A percentile compares a stretch with the other conserved stretches of the same genome.
phyloP scores from a whole-genome alignment of 768 basidiomycete genomes.

The Mycena albidolilacea region DNA sequence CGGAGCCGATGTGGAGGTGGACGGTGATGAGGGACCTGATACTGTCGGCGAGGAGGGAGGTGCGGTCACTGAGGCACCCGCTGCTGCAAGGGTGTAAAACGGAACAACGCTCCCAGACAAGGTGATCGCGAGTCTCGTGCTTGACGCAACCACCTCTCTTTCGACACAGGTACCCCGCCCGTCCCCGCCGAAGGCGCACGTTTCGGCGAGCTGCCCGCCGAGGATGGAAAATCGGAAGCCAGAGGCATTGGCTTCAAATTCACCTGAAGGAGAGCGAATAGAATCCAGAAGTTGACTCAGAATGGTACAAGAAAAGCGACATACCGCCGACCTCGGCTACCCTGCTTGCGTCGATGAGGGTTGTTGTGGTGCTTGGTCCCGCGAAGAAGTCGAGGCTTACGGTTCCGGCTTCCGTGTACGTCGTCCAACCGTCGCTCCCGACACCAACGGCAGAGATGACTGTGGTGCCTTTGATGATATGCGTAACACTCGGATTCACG shows the following conservation, averaged over 20 bases:
- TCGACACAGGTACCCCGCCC: no score
- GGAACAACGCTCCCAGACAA: no score
- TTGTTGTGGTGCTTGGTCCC: neutral
- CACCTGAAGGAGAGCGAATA: neutral
- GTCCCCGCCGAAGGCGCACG: no score
- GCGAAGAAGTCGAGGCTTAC: neutral
- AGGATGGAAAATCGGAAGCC: neutral
- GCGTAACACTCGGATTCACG: neutral
- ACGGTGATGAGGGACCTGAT: no score
- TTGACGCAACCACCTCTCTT: no score
- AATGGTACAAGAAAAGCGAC: neutral
- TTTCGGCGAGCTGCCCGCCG: neutral
- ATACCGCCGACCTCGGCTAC: neutral
- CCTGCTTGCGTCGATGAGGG: neutral
- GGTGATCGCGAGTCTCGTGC: no score
- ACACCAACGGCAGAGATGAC: neutral
- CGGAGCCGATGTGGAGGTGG: no score
- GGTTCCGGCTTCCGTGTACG: neutral
- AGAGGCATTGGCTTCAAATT: neutral
- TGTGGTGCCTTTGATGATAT: neutral
- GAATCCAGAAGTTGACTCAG: no score
- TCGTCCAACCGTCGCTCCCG: slow-evolving; percentile 12
- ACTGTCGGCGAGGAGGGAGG: no score
- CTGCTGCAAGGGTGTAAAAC: no score
- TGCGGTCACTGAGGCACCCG: no score